Conservation (phyloP, 2,329 filamentous ascomycete genomes). For the Trichoderma oligosporum region DNA sequence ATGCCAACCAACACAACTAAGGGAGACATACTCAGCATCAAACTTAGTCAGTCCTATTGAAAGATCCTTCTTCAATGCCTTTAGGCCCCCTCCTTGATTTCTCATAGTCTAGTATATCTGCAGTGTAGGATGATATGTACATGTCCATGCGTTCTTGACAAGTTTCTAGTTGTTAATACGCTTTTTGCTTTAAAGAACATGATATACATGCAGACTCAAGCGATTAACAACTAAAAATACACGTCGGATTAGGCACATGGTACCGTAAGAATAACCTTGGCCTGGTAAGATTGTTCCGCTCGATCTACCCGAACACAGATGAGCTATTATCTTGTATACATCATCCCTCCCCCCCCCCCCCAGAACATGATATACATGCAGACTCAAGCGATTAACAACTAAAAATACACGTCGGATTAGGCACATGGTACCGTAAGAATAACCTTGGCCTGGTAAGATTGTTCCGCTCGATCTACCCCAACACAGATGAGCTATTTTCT, state of each 20-base stretch:
- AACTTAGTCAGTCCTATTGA: not conserved
- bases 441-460: not conserved
- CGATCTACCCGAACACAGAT: not conserved
- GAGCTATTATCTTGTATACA: too few species aligned
- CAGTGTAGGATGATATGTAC: too few species aligned
- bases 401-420: not conserved
- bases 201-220: not conserved
- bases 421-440: not conserved
- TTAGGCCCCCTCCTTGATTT: not conserved
- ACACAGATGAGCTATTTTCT: not conserved
- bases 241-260: not conserved
- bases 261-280: not conserved
- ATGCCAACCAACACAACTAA: not conserved
- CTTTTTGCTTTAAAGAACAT: not conserved
- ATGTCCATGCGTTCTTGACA: not conserved
- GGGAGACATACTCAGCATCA: not conserved
- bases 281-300: not conserved
- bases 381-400: constrained; percentile 3
- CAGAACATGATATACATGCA: not conserved
- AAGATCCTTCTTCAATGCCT: constrained; percentile 16
- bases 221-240: constrained; percentile 1
- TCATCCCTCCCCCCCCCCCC: too few species aligned
- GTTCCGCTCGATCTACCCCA: not conserved
- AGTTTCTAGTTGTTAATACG: not conserved
- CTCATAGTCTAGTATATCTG: too few species aligned